Base-by-base conservation (phyloP, 148 eudicot genomes). In the Fagopyrum esculentum region DNA sequence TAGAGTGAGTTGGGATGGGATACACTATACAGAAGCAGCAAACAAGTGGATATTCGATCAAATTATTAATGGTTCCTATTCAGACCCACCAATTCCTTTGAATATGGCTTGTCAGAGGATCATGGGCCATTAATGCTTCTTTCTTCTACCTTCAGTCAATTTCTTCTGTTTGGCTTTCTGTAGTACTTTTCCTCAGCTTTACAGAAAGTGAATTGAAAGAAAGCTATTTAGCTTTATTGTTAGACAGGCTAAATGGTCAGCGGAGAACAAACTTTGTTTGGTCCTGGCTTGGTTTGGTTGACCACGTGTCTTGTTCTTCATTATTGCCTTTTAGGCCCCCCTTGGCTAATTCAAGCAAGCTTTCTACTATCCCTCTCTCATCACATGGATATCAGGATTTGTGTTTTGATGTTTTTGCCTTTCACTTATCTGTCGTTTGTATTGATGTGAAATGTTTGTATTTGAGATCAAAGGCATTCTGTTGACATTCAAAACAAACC, bases 21-120 rank as follows among this genome's bases (percentile, higher is more conserved):
- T 80, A 40, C 87, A 85, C 73, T 82, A 73, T 54, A 80, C 87
- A 6, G 88, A 85, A 71, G 88, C 84, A 4, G 87, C 85, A 17
- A 85, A 85, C 55, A 80, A 80, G 60, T 85, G 88, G 88, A 40
- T 82, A 35, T 76, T 80, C 56, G 45, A 76, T 59, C 85, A 80
- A 13, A 73, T 85, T 6, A 6, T 78, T 2, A 70, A 75, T 69
- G 88, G 88, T 16, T 75, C 83, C 15, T 80, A 73, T 71, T 87
- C 91, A 5, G 85, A 87, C 61, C 88, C 88, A 46, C 88, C 85
- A 1, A 71, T 76, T 73, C 59, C 85, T 17, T 74, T 87, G 73
- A 59, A 76, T 60, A 49, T 79, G 71, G 83, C 91, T 44, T 87
- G 88, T 71, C 80, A 40, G 3, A 71, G 74, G 43, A 46, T 9